phyloP scores from a whole-genome alignment of 2,329 filamentous ascomycete genomes.

The Aspergillaceae sp. region DNA sequence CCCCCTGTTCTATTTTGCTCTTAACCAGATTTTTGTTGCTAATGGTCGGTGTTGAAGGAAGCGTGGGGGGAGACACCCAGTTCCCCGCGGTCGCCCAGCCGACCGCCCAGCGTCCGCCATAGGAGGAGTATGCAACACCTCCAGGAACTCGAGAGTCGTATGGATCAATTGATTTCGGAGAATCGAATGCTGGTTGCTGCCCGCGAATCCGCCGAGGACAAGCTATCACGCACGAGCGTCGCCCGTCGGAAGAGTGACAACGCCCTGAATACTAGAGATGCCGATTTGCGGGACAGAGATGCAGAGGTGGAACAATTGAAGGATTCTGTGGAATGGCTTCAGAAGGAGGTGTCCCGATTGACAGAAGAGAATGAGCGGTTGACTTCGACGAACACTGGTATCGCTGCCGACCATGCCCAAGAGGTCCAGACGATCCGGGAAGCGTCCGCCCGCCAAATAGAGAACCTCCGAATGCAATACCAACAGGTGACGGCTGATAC shows the following conservation, averaged over 20 bases:
- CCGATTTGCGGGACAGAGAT: conserved; percentile 70
- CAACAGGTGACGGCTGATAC: conserved; percentile 54
- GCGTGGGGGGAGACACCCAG: conserved; percentile 78
- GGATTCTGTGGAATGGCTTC: conserved; percentile 68
- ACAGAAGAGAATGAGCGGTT: conserved; percentile 76
- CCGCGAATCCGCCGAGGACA: conserved; percentile 59
- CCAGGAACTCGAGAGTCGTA: conserved; percentile 70
- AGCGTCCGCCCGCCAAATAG: conserved; percentile 59
- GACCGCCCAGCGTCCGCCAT: conserved; percentile 90
- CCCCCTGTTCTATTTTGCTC: conserved; percentile 8
- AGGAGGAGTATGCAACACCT: conserved; percentile 96
- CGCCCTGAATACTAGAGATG: conserved; percentile 55
- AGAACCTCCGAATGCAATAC: conserved; percentile 57
- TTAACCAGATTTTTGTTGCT: conserved; percentile 16
- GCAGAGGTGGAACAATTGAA: conserved; percentile 76
- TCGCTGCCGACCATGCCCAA: conserved; percentile 66
- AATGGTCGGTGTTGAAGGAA: conserved; percentile 53
- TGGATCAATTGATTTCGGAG: conserved; percentile 78
- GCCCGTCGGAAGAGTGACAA: conserved; percentile 48
- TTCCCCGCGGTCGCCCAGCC: conserved; percentile 84
- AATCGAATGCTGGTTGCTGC: conserved; percentile 72
- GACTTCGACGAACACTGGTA: conserved; percentile 64
- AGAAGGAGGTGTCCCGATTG: conserved; percentile 71
- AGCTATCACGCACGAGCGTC: conserved; percentile 47
- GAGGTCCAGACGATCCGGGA: conserved; percentile 58